Base-by-base conservation (phyloP, 2,329 filamentous ascomycete species). In the Cercospora zeina region DNA sequence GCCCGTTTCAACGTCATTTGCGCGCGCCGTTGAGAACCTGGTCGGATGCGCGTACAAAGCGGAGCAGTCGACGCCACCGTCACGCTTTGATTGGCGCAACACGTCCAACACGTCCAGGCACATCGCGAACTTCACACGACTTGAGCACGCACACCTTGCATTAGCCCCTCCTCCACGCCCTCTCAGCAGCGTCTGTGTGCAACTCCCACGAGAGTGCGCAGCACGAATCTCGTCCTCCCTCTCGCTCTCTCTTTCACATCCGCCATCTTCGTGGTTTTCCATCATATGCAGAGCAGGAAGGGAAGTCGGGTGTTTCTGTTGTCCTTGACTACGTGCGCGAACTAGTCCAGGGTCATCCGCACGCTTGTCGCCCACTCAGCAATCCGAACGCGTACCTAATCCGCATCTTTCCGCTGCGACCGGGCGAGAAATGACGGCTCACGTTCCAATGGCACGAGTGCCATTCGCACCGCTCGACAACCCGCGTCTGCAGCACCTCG, bases 401-500 rank as follows among this genome's bases (percentile, higher is more conserved):
- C 37, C 59, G 54, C 61, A 63, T 54, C 62, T 61, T 58, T 58
- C 58, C 24, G 24, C 24, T 6, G 3, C 19, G 42, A 47, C 11
- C 54, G 27, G 19, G 37, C 56, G 24, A 27, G 65, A 47, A 47
- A 47, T 62, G 61, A 74, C 73, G 19, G 67, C 73, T 31, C 68
- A 69, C 67, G 66, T 65, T 13, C 69, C 73, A 51, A 67, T 73
- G 67, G 69, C 71, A 65, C 85, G 89, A 72, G 88, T 91, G 77
- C 89, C 89, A 5, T 92, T 93, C 75, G 89, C 87, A 73, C 87
- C 87, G 54, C 81, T 93, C 59, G 85, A 90, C 73, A 82, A 82
- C 69, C 79, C 86, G 61, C 85, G 90, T 68, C 81, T 93, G 27
- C 88, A 91, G 75, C 85, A 81, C 67, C 80, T 93, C 70, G 87